Percentiles rank a stretch among this genome's conserved stretches.
These are phyloP conservation scores for Betula pendula DNA, from an alignment of 306 rosid species.

Conservation along the genomic window DNA sequence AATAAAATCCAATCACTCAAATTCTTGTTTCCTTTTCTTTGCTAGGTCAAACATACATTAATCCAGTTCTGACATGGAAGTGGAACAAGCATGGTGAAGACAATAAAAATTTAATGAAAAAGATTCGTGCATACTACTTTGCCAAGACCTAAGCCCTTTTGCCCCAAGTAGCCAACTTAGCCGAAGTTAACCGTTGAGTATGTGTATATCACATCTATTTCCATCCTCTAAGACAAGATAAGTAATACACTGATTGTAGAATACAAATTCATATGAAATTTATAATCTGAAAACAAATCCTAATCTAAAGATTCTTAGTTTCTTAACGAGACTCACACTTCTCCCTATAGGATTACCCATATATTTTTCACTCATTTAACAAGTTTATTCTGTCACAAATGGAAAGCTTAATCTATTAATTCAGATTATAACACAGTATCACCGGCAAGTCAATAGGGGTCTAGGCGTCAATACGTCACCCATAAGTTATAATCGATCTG, in stretches of 20 bases:
- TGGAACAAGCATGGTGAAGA: not conserved
- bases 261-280: not conserved
- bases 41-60: not conserved
- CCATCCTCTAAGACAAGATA: not conserved
- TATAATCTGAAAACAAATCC: not conserved
- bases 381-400: not conserved
- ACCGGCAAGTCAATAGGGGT: not conserved
- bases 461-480: not conserved
- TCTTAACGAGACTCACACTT: too few relatives aligned
- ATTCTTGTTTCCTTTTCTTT: conserved; percentile 2
- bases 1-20: conserved; percentile 2
- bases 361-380: not conserved
- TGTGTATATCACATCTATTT: not conserved
- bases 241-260: not conserved
- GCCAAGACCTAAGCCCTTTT: not conserved
- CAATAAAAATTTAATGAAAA: not conserved
- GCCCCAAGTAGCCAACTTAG: not conserved
- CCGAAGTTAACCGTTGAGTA: not conserved
- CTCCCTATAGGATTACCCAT: not conserved
- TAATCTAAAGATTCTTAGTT: not conserved
- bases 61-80: not conserved
- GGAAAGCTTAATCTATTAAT: not conserved
- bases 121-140: not conserved
- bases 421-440: not conserved
- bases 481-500: too few relatives aligned